Conservation (phyloP, 2,329 filamentous ascomycete genomes). For the Fusarium dimerum region DNA sequence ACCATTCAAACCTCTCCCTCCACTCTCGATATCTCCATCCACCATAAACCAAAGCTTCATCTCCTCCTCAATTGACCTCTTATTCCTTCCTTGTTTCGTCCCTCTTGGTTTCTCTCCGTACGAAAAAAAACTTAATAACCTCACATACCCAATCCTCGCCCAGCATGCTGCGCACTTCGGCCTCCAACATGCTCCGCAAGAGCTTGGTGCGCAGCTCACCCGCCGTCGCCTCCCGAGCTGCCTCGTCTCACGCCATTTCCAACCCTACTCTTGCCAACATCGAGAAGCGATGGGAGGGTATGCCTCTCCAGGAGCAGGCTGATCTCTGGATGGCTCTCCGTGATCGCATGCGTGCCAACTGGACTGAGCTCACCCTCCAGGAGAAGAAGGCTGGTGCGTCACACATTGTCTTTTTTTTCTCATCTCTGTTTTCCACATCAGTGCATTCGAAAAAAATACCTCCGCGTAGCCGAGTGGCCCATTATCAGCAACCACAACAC, state of each 20-base stretch:
- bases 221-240: slow-evolving; percentile 52
- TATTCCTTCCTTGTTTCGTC: slow-evolving; percentile 13
- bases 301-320: slow-evolving; percentile 98
- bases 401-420: slow-evolving; percentile 1
- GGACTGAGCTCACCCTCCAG: slow-evolving; percentile 90
- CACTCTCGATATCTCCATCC: slow-evolving; percentile 21
- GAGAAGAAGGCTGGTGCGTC: slow-evolving; percentile 99
- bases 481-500: slow-evolving; percentile 3
- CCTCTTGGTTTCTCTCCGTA: slow-evolving; percentile 15
- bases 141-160: slow-evolving; percentile 13
- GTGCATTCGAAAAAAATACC: slow-evolving; percentile 34
- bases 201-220: slow-evolving; percentile 46
- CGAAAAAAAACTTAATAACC: slow-evolving; percentile 3
- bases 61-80: slow-evolving; percentile 38
- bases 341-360: slow-evolving; percentile 98
- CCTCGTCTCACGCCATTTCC: slow-evolving; percentile 88
- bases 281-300: slow-evolving; percentile 98
- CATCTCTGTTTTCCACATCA: slow-evolving; percentile 7
- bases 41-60: slow-evolving; percentile 16
- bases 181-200: slow-evolving; percentile 55
- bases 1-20: slow-evolving; percentile 25
- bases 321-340: slow-evolving; percentile 98
- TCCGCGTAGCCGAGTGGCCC: slow-evolving; percentile 30
- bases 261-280: slow-evolving; percentile 98
- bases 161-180: slow-evolving; percentile 57